Base-by-base conservation (phyloP, 257 asterid species). In the Capsicum rhomboideum region DNA sequence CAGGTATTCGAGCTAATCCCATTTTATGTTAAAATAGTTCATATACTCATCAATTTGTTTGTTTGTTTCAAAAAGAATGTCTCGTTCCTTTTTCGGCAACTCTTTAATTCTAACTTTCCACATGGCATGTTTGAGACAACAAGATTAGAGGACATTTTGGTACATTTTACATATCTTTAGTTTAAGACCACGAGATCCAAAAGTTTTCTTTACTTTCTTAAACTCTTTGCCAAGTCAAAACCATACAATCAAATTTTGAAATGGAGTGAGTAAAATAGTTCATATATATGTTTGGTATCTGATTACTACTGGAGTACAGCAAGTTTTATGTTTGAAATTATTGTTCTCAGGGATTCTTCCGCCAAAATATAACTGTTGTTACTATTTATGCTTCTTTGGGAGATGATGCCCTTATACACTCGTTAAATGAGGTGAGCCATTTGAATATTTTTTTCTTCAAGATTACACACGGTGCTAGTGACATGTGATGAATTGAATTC, bases 321-420 rank as follows among this genome's bases (percentile, higher is more conserved):
- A 50, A 46, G 61, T 77, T 77, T 77, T 50, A 77, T 52, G 26
- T 63, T 53, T 77, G 82, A 77, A 14, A 26, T 28, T 50, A 4
- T 16, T 52, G 63, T 77, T 16, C 17, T 77, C 95, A 95, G 99
- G 99, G 94, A 82, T 94, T 94, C 90, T 93, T 95, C 90, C 91
- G 97, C 83, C 97, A 94, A 89, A 95, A 90, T 86, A 82, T 94
- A 61, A 94, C 97, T 52, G 94, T 95, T 26, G 98, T 95, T 88
- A 95, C 97, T 59, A 94, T 94, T 59, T 95, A 95, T 91, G 92
- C 99, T 86, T 90, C 98, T 85, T 88, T 95, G 82, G 98, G 99
- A 69, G 98, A 95, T 50, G 99, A 95, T 81, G 99, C 99, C 21
- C 91, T 95, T 59, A 82, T 94, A 83, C 98, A 95, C 88, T 94